A percentile compares a stretch with the other conserved stretches of the same genome.
Conservation (phyloP, 202 grass and related monocot genomes). For the Hordeum pubiflorum region DNA sequence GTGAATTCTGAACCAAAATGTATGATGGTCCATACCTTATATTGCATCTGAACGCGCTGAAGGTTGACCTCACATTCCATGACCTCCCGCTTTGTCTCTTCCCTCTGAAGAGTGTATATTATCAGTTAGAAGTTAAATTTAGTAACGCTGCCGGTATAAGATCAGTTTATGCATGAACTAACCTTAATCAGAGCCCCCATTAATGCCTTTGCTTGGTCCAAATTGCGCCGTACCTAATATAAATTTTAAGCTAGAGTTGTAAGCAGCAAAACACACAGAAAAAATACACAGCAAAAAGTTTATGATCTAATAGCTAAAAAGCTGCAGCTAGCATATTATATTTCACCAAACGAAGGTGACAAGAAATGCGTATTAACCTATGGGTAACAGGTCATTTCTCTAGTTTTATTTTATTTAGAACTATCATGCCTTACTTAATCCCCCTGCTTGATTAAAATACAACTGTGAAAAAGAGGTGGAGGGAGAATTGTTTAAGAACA, state of each 20-base stretch:
- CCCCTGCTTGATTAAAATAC: neutral
- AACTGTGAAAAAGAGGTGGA: neutral
- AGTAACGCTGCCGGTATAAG: neutral
- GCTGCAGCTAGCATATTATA: neutral
- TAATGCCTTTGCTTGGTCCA: slow-evolving; percentile 85
- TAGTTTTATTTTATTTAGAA: neutral
- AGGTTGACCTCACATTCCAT: slow-evolving; percentile 80
- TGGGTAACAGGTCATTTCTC: neutral
- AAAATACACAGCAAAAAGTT: neutral
- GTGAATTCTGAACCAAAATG: neutral
- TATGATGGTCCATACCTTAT: slow-evolving; percentile 48
- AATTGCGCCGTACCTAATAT: slow-evolving; percentile 85
- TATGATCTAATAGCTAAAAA: neutral
- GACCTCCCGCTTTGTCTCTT: slow-evolving; percentile 81
- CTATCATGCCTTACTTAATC: neutral
- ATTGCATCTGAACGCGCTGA: slow-evolving; percentile 86
- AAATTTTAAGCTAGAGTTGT: slow-evolving; percentile 26
- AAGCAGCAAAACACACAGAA: slow-evolving; percentile 11
- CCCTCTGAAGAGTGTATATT: slow-evolving; percentile 56
- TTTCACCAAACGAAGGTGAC: neutral
- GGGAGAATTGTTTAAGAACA: neutral
- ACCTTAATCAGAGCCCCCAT: slow-evolving; percentile 94
- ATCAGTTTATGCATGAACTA: slow-evolving; percentile 22
- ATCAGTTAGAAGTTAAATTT: slow-evolving; percentile 12
- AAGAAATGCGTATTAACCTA: neutral